phyloP scores from a whole-genome alignment of 495 filamentous ascomycete genomes.

The Oidiodendron maius region DNA sequence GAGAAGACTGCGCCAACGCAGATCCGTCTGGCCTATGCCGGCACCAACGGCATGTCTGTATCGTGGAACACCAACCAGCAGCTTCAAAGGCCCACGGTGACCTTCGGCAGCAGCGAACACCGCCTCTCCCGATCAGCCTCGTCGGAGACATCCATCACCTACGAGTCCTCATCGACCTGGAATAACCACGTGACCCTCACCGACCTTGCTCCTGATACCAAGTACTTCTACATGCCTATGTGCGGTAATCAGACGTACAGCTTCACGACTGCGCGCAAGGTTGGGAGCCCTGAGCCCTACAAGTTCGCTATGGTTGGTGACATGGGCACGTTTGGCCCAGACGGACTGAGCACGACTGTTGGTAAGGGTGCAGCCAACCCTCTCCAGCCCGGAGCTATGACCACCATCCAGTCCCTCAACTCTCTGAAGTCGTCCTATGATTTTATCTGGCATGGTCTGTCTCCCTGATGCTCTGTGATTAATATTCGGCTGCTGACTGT shows the following conservation, averaged over 20 bases:
- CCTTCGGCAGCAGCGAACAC: background rate
- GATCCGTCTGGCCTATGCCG: background rate
- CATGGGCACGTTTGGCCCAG: conserved; percentile 37
- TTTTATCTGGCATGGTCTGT: conserved; percentile 40
- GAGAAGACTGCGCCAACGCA: too few relatives aligned
- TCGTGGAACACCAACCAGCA: background rate
- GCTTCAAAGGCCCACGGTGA: background rate
- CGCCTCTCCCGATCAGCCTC: conserved; percentile 15
- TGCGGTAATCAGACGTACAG: conserved; percentile 10
- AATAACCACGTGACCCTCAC: conserved; percentile 41
- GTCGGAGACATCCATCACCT: conserved; percentile 38
- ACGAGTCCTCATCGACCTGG: conserved; percentile 43
- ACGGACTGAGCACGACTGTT: conserved; percentile 24
- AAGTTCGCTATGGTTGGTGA: conserved; percentile 45
- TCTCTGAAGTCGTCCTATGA: conserved; percentile 20
- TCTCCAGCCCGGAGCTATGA: conserved; percentile 27
- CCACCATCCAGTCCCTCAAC: conserved; percentile 30
- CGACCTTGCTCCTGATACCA: conserved; percentile 37
- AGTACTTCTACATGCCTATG: conserved; percentile 40
- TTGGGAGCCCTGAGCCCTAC: conserved; percentile 41
- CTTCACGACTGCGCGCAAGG: conserved; percentile 23
- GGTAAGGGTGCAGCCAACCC: conserved; percentile 18
- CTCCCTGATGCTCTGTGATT: conserved; percentile 9
- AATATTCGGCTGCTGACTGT: conserved; percentile 1
- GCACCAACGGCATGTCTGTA: background rate